phyloP scores from a whole-genome alignment of 164 flowering plant species.

The Chloranthus sessilifolius region DNA sequence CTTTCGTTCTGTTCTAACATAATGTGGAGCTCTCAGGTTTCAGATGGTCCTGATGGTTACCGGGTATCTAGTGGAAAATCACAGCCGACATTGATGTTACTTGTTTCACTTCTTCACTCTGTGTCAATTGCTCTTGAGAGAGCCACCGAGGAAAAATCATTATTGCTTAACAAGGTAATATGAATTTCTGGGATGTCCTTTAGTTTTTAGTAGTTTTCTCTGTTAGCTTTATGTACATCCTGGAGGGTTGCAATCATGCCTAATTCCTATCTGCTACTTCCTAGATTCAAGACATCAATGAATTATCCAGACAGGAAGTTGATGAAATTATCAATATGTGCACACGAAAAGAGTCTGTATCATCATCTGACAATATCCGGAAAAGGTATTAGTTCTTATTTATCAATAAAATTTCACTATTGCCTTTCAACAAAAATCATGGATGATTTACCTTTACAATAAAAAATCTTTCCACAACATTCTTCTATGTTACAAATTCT shows the following conservation, averaged over 20 bases:
- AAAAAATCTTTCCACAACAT: too few relatives aligned
- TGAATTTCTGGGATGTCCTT: background rate
- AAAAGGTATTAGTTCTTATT: slow-evolving; percentile 54
- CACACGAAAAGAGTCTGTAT: slow-evolving; percentile 37
- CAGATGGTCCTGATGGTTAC: slow-evolving; percentile 36
- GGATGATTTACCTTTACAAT: too few relatives aligned
- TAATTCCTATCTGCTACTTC: slow-evolving; percentile 6
- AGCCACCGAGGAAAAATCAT: slow-evolving; percentile 77
- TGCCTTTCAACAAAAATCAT: too few relatives aligned
- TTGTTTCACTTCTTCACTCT: slow-evolving; percentile 50
- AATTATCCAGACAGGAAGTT: slow-evolving; percentile 91
- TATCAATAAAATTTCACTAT: too few relatives aligned
- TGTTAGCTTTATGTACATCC: background rate
- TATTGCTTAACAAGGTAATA: slow-evolving; percentile 70
- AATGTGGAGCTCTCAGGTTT: too few relatives aligned
- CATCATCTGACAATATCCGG: slow-evolving; percentile 70
- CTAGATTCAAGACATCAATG: slow-evolving; percentile 90
- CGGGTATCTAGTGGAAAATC: slow-evolving; percentile 29
- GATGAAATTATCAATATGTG: slow-evolving; percentile 70
- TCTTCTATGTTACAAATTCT: too few relatives aligned
- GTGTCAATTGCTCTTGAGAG: slow-evolving; percentile 64
- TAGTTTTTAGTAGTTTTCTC: background rate
- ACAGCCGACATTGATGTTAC: slow-evolving; percentile 57
- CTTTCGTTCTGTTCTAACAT: too few relatives aligned
- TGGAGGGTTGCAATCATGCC: background rate